Conservation (phyloP, 768 basidiomycete species). For the Clitopilus hobsonii region DNA sequence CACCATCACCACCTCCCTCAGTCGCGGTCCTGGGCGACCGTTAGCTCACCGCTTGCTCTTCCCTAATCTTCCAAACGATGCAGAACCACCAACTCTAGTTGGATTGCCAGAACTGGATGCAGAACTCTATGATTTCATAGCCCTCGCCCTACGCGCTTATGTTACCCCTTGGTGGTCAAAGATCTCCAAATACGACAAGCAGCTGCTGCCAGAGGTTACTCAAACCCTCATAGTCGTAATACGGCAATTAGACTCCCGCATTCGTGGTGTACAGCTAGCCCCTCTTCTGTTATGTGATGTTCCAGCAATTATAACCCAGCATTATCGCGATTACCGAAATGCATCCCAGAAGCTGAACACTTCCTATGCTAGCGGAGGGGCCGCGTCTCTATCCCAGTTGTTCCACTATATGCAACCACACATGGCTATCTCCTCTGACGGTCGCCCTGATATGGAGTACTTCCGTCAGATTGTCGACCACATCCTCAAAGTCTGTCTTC, state of each 20-base stretch:
- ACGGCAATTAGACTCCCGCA: conserved; percentile 55
- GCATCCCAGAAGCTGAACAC: conserved; percentile 58
- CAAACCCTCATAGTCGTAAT: conserved; percentile 53
- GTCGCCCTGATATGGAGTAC: conserved; percentile 68
- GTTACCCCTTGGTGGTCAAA: conserved; percentile 86
- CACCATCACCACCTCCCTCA: conserved; percentile 13
- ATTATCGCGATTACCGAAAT: conserved; percentile 74
- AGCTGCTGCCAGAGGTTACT: conserved; percentile 71
- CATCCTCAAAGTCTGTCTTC: conserved; percentile 68
- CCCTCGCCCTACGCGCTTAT: conserved; percentile 73
- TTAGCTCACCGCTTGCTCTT: conserved; percentile 63
- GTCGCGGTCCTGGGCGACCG: conserved; percentile 23
- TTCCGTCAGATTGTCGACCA: conserved; percentile 76
- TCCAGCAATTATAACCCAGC: conserved; percentile 66
- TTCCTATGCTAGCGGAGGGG: conserved; percentile 67
- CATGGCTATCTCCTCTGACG: conserved; percentile 68
- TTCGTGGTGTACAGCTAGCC: conserved; percentile 50
- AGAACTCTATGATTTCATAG: conserved; percentile 76
- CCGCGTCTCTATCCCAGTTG: conserved; percentile 55
- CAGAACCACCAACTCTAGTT: conserved; percentile 37
- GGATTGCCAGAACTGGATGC: conserved; percentile 53
- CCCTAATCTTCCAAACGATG: conserved; percentile 39
- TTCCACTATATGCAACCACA: conserved; percentile 85
- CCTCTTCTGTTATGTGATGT: conserved; percentile 57
- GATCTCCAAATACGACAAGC: conserved; percentile 78